Base-by-base conservation (phyloP, 441 rosid species). In the Breynia disticha region DNA sequence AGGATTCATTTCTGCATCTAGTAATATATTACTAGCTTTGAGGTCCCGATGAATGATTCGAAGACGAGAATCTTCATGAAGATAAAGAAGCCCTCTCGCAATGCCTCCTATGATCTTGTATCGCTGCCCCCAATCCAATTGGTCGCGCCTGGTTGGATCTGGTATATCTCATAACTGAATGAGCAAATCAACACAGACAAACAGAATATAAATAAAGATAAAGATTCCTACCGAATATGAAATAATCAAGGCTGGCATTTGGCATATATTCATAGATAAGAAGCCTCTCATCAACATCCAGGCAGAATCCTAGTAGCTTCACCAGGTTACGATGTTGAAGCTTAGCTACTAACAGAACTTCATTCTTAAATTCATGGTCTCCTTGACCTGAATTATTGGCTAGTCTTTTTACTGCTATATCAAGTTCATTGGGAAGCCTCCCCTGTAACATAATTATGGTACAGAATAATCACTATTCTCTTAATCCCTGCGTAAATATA, bases 331-430 rank as follows among this genome's bases (percentile, higher is more conserved):
- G 52, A 14, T 76, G 80, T n/a, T 73, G 76, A 22, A 76, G 73
- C 67, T 60, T 64, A 7, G 72, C 70, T 4, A 68, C 46, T 39
- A 77, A 42, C 50, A 60, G n/a, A 38, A 69, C 74, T 50, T 75
- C 72, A 49, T 64, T 75, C 52, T 67, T 72, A 15, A 78, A 77
- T 54, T 77, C 76, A 9, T 11, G 1, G 19, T 53, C 69, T 55
- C 83, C 78, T 63, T 75, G 83, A 16, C 55, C 55, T 11, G 75
- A 72, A 55, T 46, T 21, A 21, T 16, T 43, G 7, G 72, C 65
- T n/a, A 78, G 54, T 48, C 80, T 72, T 58, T 78, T 78, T 14
- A 72, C 78, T 0, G 83, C 80, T 16, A 78, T 55, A 7, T 64
- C 56, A 56, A 52, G 65, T 24, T 78, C 72, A 32, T 61, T 42